phyloP scores from a whole-genome alignment of 352 stramenopile genomes.

The Pythium guiyangense region DNA sequence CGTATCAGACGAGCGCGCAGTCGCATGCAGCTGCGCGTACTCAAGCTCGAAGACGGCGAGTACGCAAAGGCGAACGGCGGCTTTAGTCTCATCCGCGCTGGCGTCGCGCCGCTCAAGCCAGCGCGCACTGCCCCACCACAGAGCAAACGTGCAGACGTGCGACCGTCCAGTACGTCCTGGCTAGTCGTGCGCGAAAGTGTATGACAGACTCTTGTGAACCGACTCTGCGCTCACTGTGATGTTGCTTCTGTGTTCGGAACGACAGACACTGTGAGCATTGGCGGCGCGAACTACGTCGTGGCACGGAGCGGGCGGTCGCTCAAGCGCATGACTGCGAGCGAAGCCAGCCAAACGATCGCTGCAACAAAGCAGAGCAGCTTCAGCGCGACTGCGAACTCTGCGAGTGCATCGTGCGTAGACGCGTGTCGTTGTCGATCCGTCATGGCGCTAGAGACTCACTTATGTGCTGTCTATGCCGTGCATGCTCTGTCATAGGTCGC shows the following conservation, averaged over 20 bases:
- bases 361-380: conserved; percentile 6
- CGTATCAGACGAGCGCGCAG: conserved; percentile 22
- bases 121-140: neutral
- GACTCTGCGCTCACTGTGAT: neutral
- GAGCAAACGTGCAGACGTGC: neutral
- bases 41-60: conserved; percentile 60
- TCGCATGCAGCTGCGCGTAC: conserved; percentile 46
- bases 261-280: conserved; percentile 40
- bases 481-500: conserved; percentile 12
- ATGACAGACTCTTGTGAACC: neutral
- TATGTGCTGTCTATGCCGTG: neutral
- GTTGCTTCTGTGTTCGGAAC: conserved; percentile 1
- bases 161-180: conserved; percentile 3
- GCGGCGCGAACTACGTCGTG: conserved; percentile 39
- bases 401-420: conserved; percentile 30
- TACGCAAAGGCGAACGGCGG: conserved; percentile 72
- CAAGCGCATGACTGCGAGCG: conserved; percentile 30
- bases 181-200: neutral
- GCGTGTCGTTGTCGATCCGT: too few species aligned
- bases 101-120: conserved; percentile 30
- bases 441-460: neutral
- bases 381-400: conserved; percentile 1
- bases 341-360: conserved; percentile 12
- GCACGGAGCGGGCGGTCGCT: conserved; percentile 36
- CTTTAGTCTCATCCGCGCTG: conserved; percentile 64